Base-by-base conservation (phyloP, 1,139 yeast genomes). In the Debaryomycetaceae sp. region DNA sequence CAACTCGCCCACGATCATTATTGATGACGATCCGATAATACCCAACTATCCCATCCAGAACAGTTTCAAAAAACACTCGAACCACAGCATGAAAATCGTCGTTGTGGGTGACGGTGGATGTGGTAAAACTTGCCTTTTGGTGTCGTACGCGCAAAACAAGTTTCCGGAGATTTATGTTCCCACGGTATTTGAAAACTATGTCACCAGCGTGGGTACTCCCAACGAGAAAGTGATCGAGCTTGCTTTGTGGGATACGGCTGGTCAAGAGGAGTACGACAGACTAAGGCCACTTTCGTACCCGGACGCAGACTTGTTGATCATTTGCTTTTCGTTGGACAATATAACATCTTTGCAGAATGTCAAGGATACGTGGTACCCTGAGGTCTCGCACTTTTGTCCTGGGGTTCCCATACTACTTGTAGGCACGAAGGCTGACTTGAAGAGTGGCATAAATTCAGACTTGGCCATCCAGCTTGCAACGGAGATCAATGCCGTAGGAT, bases 91-190 rank as follows among this genome's bases (percentile, higher is more conserved):
- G 65, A 87, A 87, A 57, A 67, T 87, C 24, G 93, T 90, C 20
- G 91, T 89, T 22, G 96, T 91, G 5, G 98, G 98, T 5, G 98
- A 91, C 62, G 95, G 96, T 53, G 96, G 95, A 11, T 87, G 96
- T 60, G 98, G 98, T 31, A 91, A 91, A 64, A 91, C 98, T 0
- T 87, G 96, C 53, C 66, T 91, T 49, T 67, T 91, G 48, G 85
- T 87, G 30, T 80, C 91, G n/a, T 93, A 87, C 59, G 80, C 91
- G 4, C 83, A 85, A 53, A 90, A 90, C 24, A 75, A 77, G 51
- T 87, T 86, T 58, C 97, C 97, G 2, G 76, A 75, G 40, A 75
- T 79, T 9, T 87, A 87, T 58, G 90, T 87, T n/a, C 97, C 97
- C 3, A 88, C 96, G 0, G 87, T 90, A 23, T 89, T 89, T 66